Evolutionary conservation across 352 stramenopile genomes (phyloP).

Genomic region (Pilasporangium apinafurcum): DNA sequence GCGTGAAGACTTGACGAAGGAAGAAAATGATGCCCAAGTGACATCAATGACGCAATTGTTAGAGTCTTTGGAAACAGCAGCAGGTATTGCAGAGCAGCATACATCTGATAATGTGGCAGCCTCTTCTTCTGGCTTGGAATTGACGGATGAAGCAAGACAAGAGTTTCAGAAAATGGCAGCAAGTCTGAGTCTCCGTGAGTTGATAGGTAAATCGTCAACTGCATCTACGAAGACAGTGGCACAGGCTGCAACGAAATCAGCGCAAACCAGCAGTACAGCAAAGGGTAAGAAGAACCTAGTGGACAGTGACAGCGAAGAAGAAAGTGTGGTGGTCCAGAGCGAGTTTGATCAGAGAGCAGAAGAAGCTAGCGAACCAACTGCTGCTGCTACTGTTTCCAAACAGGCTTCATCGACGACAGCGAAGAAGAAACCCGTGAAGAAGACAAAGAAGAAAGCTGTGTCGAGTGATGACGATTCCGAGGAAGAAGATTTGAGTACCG

Average conservation of each 20-base stretch:
- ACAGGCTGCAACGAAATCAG: constrained; percentile 2
- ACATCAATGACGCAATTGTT: constrained; percentile 72
- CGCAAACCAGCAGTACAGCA: constrained; percentile 3
- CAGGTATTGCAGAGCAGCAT: constrained; percentile 16
- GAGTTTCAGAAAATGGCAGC: constrained; percentile 63
- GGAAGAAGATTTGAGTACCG: constrained; percentile 55
- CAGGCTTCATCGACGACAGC: constrained; percentile 2
- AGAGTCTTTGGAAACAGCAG: constrained; percentile 61
- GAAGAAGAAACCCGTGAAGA: constrained; percentile 20
- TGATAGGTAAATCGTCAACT: constrained; percentile 2
- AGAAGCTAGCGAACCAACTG: background rate
- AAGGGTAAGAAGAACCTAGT: constrained; percentile 14
- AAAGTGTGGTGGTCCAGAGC: constrained; percentile 65
- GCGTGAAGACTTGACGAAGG: constrained; percentile 48
- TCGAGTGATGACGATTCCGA: constrained; percentile 40
- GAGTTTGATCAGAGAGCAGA: constrained; percentile 32
- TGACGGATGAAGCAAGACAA: constrained; percentile 28
- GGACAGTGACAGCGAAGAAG: constrained; percentile 62
- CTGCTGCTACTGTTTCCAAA: constrained; percentile 4
- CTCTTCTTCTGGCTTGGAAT: constrained; percentile 11
- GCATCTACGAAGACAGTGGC: constrained; percentile 2
- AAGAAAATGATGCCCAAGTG: constrained; percentile 41
- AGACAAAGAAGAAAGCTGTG: constrained; percentile 26
- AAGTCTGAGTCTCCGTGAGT: constrained; percentile 14
- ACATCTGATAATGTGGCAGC: constrained; percentile 1